Evolutionary conservation across 805 yeast species (phyloP).

Genomic region (Yarrowia yakushimensis): DNA sequence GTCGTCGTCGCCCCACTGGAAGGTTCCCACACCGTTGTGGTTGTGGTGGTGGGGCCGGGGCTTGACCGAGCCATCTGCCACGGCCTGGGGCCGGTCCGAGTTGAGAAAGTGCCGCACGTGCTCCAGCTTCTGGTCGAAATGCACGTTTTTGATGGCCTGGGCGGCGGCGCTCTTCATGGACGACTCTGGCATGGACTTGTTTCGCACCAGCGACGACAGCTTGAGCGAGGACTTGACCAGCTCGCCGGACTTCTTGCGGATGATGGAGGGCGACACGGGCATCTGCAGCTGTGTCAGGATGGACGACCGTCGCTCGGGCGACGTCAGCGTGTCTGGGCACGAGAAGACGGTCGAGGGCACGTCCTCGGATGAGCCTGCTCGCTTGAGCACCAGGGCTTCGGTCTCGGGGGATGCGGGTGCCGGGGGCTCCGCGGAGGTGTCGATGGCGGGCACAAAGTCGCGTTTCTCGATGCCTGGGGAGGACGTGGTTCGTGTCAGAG

Average conservation of each 20-base stretch:
- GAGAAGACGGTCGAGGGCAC: constrained; percentile 18
- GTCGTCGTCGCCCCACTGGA: constrained; percentile 34
- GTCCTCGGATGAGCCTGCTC: constrained; percentile 21
- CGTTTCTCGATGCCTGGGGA: constrained; percentile 6
- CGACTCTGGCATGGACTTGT: constrained; percentile 40
- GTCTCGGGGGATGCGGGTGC: background rate
- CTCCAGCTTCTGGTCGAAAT: constrained; percentile 60
- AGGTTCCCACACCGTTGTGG: constrained; percentile 35
- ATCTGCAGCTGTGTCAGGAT: constrained; percentile 19
- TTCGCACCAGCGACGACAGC: constrained; percentile 38
- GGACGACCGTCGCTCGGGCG: constrained; percentile 22
- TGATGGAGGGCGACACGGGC: constrained; percentile 41
- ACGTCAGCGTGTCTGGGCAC: background rate
- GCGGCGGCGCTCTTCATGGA: constrained; percentile 27
- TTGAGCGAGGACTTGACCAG: constrained; percentile 72
- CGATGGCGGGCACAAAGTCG: background rate
- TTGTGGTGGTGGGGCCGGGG: constrained; percentile 36
- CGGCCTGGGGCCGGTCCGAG: constrained; percentile 72
- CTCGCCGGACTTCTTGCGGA: constrained; percentile 88
- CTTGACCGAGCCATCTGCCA: constrained; percentile 67
- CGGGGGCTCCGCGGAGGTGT: background rate
- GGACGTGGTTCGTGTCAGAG: constrained; percentile 20
- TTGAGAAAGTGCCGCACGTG: constrained; percentile 70
- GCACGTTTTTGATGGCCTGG: constrained; percentile 67
- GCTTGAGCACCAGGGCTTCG: background rate